Percentiles rank a stretch among this genome's conserved stretches.
These are phyloP conservation scores for Candida mesenterica DNA, from an alignment of 1,139 yeast species.

Conservation along the genomic window DNA sequence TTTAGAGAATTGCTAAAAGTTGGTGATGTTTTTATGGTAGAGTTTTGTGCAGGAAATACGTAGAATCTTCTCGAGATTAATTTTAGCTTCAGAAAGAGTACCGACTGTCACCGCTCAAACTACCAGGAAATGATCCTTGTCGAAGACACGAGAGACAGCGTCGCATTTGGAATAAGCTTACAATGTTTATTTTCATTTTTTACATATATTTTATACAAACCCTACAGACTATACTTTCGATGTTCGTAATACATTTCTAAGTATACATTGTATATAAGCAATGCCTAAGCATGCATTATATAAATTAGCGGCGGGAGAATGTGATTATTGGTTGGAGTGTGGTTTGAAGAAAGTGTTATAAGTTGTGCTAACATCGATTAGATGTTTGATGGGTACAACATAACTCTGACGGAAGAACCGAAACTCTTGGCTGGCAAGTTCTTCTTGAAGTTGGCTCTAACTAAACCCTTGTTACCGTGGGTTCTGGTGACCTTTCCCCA, in stretches of 20 bases:
- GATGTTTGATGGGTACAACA: constrained; percentile 99
- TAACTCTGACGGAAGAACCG: constrained; percentile 99
- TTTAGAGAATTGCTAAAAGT: not conserved
- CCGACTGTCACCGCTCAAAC: constrained; percentile 1
- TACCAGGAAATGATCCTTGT: constrained; percentile 1
- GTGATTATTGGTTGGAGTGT: constrained; percentile 6
- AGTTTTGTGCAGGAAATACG: too few species aligned
- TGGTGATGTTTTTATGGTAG: not conserved
- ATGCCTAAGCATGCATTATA: constrained; percentile 5
- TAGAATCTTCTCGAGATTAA: too few species aligned
- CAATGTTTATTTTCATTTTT: too few species aligned
- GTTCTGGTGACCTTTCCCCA: constrained; percentile 99
- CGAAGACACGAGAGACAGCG: too few species aligned
- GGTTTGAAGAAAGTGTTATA: too few species aligned
- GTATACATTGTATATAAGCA: constrained; percentile 11
- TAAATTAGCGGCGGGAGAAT: constrained; percentile 7
- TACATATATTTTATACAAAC: too few species aligned
- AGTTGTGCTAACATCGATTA: constrained; percentile 48
- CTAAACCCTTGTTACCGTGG: constrained; percentile 98
- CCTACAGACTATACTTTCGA: too few species aligned
- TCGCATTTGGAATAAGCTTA: too few species aligned
- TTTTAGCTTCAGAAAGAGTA: constrained; percentile 1
- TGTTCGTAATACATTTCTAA: too few species aligned
- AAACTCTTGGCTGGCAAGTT: constrained; percentile 99
- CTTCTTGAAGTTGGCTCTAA: constrained; percentile 98